phyloP scores from a whole-genome alignment of 1,284 basidiomycete species.

The Irpex lacteus region DNA sequence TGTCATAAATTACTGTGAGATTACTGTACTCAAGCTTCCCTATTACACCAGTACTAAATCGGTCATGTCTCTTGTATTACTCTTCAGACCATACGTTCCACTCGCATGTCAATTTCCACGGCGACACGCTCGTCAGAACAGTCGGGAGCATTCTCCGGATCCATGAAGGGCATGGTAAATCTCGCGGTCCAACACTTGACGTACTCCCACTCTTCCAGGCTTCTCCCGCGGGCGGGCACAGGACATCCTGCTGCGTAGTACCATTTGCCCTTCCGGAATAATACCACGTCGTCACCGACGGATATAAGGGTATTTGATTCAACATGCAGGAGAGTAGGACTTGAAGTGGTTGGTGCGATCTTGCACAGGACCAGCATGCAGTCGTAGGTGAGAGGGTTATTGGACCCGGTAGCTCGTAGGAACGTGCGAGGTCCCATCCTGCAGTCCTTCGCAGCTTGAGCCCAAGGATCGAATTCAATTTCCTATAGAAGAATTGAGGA shows the following conservation, averaged over 20 bases:
- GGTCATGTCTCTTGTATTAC: background rate
- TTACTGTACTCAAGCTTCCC: background rate
- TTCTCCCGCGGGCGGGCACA: slow-evolving; percentile 3
- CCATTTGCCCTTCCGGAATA: slow-evolving; percentile 13
- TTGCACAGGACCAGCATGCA: slow-evolving; percentile 11
- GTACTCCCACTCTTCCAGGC: slow-evolving; percentile 12
- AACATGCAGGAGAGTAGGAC: slow-evolving; percentile 7
- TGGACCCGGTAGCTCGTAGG: slow-evolving; percentile 9
- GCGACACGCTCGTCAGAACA: background rate
- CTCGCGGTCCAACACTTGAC: slow-evolving; percentile 10
- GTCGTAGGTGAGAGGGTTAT: slow-evolving; percentile 11
- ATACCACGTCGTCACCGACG: slow-evolving; percentile 10
- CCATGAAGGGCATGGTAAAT: slow-evolving; percentile 9
- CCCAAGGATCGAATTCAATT: slow-evolving; percentile 12
- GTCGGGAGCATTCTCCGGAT: background rate
- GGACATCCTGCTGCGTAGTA: slow-evolving; percentile 9
- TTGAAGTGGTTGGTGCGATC: slow-evolving; percentile 8
- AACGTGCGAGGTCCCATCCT: background rate
- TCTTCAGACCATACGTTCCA: background rate
- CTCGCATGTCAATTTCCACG: slow-evolving; percentile 1
- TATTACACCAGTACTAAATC: background rate
- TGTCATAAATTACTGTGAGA: background rate
- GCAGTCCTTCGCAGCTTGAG: background rate
- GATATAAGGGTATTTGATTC: slow-evolving; percentile 11
- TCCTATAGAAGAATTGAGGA: background rate